These are phyloP conservation scores for Metschnikowia chrysomelidarum DNA, from an alignment of 805 yeast genomes.

Conservation along the genomic window DNA sequence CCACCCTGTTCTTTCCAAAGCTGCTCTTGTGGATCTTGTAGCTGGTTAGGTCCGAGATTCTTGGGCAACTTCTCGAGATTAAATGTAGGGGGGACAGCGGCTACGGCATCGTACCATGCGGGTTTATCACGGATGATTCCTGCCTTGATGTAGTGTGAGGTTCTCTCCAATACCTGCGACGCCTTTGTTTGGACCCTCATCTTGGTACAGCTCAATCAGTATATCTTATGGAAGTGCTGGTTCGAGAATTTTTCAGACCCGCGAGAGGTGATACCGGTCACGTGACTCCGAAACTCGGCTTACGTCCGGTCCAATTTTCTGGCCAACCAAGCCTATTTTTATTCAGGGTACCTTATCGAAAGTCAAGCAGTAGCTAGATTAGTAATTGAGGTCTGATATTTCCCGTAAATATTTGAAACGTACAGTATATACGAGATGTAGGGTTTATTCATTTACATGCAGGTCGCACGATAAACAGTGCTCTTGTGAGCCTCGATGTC, in stretches of 20 bases:
- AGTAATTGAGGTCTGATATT: no score
- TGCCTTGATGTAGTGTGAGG: constrained; percentile 69
- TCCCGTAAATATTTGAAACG: no score
- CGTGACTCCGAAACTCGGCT: constrained; percentile 5
- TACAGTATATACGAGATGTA: no score
- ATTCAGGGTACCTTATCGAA: no score
- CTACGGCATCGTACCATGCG: constrained; percentile 85
- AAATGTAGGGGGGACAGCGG: constrained; percentile 74
- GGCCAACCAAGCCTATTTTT: no score
- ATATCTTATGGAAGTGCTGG: no score
- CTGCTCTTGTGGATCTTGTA: constrained; percentile 27
- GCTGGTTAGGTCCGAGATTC: constrained; percentile 26
- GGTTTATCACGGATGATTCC: constrained; percentile 76
- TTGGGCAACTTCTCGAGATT: constrained; percentile 51
- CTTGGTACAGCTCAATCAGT: constrained; percentile 4
- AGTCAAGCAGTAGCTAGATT: no score
- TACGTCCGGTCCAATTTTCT: neutral
- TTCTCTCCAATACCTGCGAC: constrained; percentile 71
- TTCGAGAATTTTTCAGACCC: constrained; percentile 10
- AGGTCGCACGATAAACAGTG: no score
- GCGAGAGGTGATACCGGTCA: constrained; percentile 1
- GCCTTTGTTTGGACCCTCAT: constrained; percentile 73
- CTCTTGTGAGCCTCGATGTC: no score
- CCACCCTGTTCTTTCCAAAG: constrained; percentile 19
- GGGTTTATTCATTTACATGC: no score